These are phyloP conservation scores for Herpotrichia juniperi DNA, from an alignment of 2,329 filamentous ascomycete genomes.

Conservation along the genomic window DNA sequence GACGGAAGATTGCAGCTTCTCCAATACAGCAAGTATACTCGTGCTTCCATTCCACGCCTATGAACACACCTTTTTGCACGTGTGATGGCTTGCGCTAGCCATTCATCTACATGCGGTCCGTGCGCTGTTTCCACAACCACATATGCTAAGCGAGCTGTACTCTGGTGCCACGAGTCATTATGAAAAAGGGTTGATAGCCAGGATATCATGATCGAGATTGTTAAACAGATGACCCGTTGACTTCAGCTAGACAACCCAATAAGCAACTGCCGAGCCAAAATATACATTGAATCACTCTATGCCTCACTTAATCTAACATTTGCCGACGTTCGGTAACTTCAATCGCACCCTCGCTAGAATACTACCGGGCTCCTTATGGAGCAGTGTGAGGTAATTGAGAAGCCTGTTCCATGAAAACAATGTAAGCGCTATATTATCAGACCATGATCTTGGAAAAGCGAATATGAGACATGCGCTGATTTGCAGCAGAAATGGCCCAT, in stretches of 20 bases:
- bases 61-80: too few species aligned
- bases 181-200: too few species aligned
- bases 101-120: too few species aligned
- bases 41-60: too few species aligned
- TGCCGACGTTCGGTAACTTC: background rate
- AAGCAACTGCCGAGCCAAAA: background rate
- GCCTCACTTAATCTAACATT: background rate
- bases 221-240: background rate
- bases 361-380: background rate
- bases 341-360: background rate
- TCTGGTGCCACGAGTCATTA: too few species aligned
- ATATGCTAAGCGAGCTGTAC: too few species aligned
- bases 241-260: background rate
- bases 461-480: background rate
- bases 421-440: constrained; percentile 2
- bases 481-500: constrained; percentile 4
- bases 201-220: too few species aligned
- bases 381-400: constrained; percentile 1
- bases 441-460: constrained; percentile 1
- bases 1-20: too few species aligned
- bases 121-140: too few species aligned
- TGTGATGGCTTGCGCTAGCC: too few species aligned
- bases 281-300: background rate
- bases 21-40: too few species aligned
- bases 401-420: constrained; percentile 1